Evolutionary conservation across 2,329 filamentous ascomycete genomes (phyloP), one percentile per base, ranked within the genome.

Genomic region (Pseudogymnoascus sp.): DNA sequence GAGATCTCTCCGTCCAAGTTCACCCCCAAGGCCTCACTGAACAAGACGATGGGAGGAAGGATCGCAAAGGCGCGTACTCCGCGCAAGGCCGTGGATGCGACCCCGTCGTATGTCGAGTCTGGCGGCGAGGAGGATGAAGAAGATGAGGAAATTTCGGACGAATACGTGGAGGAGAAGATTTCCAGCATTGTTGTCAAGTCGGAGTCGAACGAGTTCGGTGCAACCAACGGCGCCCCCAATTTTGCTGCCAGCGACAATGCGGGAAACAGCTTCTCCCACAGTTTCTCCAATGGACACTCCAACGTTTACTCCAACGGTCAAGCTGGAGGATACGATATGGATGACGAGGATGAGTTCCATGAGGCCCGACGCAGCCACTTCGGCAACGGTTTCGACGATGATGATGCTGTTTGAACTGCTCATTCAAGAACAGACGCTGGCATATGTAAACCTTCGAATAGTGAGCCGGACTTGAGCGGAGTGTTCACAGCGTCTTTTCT

Each of bases 11-110:
- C 64, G 1, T 61, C 65, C 1, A 67, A 68, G 0, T 61, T 66
- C 4, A 70, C 68, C 59, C 65, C 64, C 10, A 70, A 70, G 65
- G 61, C 38, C 0, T 2, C 38, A 0, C 6, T 71, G 1, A 68
- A 72, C 37, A 71, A 71, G 62, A 64, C 67, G 1, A 63, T 66
- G 16, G 24, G 31, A 8, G 67, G 67, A 10, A 65, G 71, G 2
- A 62, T 71, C 5, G n/a, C 44, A 0, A 72, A 70, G 66, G 11
- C 59, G 29, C 26, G 33, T 35, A 13, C 44, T 3, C 50, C 53
- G 1, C 42, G 35, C 53, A 61, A 61, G 37, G 61, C 10, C 56
- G 16, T 21, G 4, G 31, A 19, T 35, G 29, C 62, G 8, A 10
- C 19, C n/a, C 61, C 31, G 7, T 26, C 21, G 7, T 67, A 67